Percentiles rank a stretch among this genome's conserved stretches.
These are phyloP conservation scores for Spencermartinsiella europaea DNA, from an alignment of 805 yeast genomes.

Conservation along the genomic window DNA sequence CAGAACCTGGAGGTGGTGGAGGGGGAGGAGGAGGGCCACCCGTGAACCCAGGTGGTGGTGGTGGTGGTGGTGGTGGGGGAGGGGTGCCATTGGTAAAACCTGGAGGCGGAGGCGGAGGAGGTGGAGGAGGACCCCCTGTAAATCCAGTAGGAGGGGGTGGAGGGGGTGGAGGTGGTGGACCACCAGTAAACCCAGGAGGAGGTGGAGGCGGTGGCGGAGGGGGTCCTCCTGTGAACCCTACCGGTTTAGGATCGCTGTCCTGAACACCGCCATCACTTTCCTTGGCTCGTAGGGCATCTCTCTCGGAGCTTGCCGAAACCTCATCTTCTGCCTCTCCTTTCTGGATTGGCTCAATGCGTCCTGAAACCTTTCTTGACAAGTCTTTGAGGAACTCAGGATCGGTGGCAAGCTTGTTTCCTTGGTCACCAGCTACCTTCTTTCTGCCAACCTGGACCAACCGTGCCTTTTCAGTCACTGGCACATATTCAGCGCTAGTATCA, in stretches of 20 bases:
- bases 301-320: no score
- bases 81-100: constrained; percentile 24
- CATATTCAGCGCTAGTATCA: constrained; percentile 20
- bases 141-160: constrained; percentile 32
- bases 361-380: constrained; percentile 33
- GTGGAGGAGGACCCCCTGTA: constrained; percentile 27
- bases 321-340: constrained; percentile 29
- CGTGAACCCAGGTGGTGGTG: constrained; percentile 16
- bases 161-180: constrained; percentile 35
- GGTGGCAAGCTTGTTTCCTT: neutral
- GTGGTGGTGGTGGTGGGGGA: constrained; percentile 29
- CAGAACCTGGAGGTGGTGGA: constrained; percentile 30
- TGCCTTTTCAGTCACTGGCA: constrained; percentile 18
- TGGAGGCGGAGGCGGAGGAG: constrained; percentile 23
- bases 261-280: neutral
- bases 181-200: constrained; percentile 14
- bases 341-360: constrained; percentile 38
- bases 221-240: constrained; percentile 15
- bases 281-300: neutral
- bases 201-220: constrained; percentile 33
- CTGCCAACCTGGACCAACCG: constrained; percentile 19
- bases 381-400: constrained; percentile 11
- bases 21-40: constrained; percentile 30
- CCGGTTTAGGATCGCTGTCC: neutral
- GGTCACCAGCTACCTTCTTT: neutral